These are phyloP conservation scores for Fusarium sp. DNA, from an alignment of 2,329 filamentous ascomycete genomes.

Conservation along the genomic window DNA sequence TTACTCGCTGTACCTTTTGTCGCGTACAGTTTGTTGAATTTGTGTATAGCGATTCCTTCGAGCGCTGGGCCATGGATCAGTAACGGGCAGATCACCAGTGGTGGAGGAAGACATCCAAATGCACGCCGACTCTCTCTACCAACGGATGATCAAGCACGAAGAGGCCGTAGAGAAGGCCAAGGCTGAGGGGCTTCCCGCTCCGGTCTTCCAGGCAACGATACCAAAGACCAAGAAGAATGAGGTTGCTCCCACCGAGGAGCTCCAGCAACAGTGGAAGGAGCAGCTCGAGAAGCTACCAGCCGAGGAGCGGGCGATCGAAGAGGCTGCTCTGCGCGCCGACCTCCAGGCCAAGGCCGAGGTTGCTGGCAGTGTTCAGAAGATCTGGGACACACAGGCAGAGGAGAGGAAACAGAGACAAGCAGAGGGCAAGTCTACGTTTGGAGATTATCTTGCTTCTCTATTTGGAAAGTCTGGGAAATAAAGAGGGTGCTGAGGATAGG, in stretches of 20 bases:
- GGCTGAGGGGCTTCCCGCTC: conserved; percentile 65
- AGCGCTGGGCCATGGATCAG: conserved; percentile 84
- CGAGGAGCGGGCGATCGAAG: conserved; percentile 68
- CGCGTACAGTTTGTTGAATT: conserved; percentile 15
- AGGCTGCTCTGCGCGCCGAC: conserved; percentile 71
- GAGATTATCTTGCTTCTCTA: conserved; percentile 45
- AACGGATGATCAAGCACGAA: conserved; percentile 87
- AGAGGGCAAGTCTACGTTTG: conserved; percentile 46
- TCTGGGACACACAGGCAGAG: conserved; percentile 57
- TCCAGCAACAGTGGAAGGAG: conserved; percentile 62
- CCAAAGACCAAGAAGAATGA: conserved; percentile 45
- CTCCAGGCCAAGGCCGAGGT: conserved; percentile 68
- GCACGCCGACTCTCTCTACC: conserved; percentile 91
- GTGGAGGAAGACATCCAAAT: conserved; percentile 92
- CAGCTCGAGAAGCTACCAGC: conserved; percentile 66
- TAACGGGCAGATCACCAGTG: conserved; percentile 68
- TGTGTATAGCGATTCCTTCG: conserved; percentile 78
- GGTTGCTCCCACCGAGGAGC: conserved; percentile 52
- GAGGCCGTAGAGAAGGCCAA: conserved; percentile 74
- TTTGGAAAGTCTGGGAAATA: conserved; percentile 46
- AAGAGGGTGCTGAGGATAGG: neutral
- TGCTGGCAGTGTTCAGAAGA: conserved; percentile 63
- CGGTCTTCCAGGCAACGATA: conserved; percentile 68
- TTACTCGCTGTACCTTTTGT: neutral
- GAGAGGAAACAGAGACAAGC: conserved; percentile 59